Evolutionary conservation across 805 yeast species (phyloP).

Genomic region (Dipodascopsis tothii): DNA sequence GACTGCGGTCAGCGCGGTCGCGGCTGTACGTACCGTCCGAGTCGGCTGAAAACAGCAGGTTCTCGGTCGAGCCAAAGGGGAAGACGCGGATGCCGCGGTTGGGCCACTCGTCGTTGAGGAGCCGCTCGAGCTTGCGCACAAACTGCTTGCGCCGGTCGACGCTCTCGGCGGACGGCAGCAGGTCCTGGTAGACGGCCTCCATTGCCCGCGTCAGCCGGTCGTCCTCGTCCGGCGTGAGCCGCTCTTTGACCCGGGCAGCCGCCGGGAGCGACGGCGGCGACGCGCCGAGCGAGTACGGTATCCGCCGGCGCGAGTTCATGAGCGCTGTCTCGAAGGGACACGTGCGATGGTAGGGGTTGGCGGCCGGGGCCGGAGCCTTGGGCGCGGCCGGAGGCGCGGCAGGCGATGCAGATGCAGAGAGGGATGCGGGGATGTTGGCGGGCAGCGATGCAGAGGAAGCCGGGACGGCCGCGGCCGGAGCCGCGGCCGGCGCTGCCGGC

Average conservation of each 20-base stretch:
- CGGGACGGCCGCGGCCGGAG: background rate
- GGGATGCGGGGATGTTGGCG: background rate
- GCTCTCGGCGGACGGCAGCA: constrained; percentile 17
- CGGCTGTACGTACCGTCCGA: constrained; percentile 12
- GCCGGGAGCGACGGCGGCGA: constrained; percentile 12
- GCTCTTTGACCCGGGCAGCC: constrained; percentile 4
- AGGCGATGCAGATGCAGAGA: background rate
- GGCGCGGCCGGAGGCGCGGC: no score
- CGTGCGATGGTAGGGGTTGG: background rate
- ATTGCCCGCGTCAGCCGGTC: constrained; percentile 15
- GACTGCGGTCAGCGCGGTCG: background rate
- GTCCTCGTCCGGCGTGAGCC: constrained; percentile 8
- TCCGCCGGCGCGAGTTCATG: constrained; percentile 20
- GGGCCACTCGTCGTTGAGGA: constrained; percentile 23
- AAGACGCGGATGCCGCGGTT: constrained; percentile 14
- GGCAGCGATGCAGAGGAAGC: background rate
- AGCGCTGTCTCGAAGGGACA: constrained; percentile 20
- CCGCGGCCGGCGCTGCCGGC: background rate
- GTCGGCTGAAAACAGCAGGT: constrained; percentile 18
- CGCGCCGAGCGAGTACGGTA: constrained; percentile 24
- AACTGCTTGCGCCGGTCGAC: constrained; percentile 11
- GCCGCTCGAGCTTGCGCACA: constrained; percentile 15
- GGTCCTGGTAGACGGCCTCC: constrained; percentile 7
- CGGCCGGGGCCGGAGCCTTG: background rate
- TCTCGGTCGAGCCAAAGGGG: constrained; percentile 25